Base-by-base conservation (phyloP, 768 basidiomycete genomes). In the Chalciporus piperatus region DNA sequence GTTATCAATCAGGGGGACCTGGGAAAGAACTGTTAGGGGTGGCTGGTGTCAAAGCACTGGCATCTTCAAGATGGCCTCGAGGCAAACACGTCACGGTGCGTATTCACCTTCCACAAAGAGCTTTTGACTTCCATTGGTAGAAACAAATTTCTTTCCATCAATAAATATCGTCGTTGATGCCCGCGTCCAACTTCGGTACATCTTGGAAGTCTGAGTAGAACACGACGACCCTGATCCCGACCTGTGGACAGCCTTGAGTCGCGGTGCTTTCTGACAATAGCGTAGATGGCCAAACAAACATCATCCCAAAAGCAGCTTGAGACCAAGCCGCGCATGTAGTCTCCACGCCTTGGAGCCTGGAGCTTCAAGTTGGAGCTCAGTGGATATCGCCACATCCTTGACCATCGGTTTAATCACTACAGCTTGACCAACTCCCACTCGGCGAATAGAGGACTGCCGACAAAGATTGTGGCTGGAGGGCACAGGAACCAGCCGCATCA, bases 81-180 rank as follows among this genome's bases (percentile, higher is more conserved):
- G 67, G 62, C 17, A 43, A 33, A 52, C 65, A 55, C 59, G 62
- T 64, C n/a, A n/a, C n/a, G n/a, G n/a, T n/a, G n/a, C n/a, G n/a
- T 22, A 22, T 22, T 20, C 30, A 33, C 49, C 35, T 17, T 32
- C 32, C 45, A 23, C 42, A 39, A 7, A 27, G 16, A 19, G 33
- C 4, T 13, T n/a, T 17, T 28, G 25, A 45, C 32, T 20, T 13
- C 43, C 11, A 47, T 46, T 55, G 47, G 42, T 14, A 43, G 25
- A 28, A 13, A 14, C 12, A 3, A 11, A 13, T 41, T 51, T 48
- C 19, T 41, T 39, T 47, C 25, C 33, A 22, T 20, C n/a, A 38
- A 47, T 43, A 33, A 48, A 22, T 42, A 48, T 47, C 45, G 13
- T 25, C 48, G 48, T 44, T 50, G 30, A 39, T 41, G 7, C 6